Percentiles rank a stretch among this genome's conserved stretches.
Evolutionary conservation across 2,329 filamentous ascomycete species (phyloP).

Genomic region (Alternaria angustiovoidea): DNA sequence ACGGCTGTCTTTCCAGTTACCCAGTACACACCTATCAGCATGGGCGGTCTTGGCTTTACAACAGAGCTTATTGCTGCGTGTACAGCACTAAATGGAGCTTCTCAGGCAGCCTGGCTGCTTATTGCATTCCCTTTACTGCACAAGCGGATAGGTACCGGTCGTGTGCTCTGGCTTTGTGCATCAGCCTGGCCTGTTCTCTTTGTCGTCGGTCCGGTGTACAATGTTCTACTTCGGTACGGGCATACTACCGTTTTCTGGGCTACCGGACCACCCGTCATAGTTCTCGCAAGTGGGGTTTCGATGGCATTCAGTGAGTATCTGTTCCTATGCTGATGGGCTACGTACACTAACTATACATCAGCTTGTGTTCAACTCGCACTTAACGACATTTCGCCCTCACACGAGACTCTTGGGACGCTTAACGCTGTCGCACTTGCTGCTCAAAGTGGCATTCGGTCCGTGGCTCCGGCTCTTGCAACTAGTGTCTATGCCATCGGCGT

Average conservation of each 20-base stretch:
- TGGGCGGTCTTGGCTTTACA: slow-evolving; percentile 72
- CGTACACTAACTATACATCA: slow-evolving; percentile 23
- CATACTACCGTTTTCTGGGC: slow-evolving; percentile 66
- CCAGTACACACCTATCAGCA: slow-evolving; percentile 67
- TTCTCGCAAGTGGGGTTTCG: slow-evolving; percentile 8
- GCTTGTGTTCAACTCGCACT: slow-evolving; percentile 74
- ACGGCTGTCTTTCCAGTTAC: slow-evolving; percentile 75
- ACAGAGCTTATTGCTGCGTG: slow-evolving; percentile 71
- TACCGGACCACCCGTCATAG: slow-evolving; percentile 39
- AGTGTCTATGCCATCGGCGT: slow-evolving; percentile 74
- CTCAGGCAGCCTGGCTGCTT: slow-evolving; percentile 76
- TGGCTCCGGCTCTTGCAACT: slow-evolving; percentile 71
- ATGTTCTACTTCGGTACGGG: slow-evolving; percentile 62
- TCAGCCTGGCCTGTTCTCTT: slow-evolving; percentile 72
- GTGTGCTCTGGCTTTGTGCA: slow-evolving; percentile 67
- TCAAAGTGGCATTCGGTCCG: slow-evolving; percentile 67
- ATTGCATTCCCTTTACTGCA: slow-evolving; percentile 75
- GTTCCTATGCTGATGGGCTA: neutral
- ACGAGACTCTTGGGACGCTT: slow-evolving; percentile 71
- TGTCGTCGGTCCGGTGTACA: slow-evolving; percentile 61
- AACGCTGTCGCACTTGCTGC: slow-evolving; percentile 74
- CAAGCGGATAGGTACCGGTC: slow-evolving; percentile 69
- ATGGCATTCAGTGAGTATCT: slow-evolving; percentile 56
- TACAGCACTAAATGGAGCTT: slow-evolving; percentile 69
- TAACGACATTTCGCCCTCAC: slow-evolving; percentile 75